Conservation (phyloP, 2,329 filamentous ascomycete genomes). For the Neopestalotiopsis clavispora region DNA sequence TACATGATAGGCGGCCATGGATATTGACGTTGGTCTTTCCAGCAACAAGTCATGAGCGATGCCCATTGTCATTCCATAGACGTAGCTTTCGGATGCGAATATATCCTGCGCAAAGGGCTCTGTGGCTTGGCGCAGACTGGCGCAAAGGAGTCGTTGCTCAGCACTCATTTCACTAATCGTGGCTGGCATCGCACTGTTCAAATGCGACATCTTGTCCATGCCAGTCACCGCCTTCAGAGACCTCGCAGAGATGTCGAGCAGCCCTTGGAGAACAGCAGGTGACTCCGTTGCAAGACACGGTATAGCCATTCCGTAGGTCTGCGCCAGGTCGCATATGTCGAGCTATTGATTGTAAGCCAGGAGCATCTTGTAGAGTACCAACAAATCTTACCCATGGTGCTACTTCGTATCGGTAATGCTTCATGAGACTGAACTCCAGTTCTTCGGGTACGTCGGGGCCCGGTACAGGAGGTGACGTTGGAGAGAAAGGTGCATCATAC, state of each 20-base stretch:
- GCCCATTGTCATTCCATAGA: neutral
- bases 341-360: slow-evolving; percentile 33
- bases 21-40: neutral
- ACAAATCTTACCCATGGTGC: slow-evolving; percentile 47
- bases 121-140: neutral
- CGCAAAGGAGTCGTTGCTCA: neutral
- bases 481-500: neutral
- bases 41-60: neutral
- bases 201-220: neutral
- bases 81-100: neutral
- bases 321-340: slow-evolving; percentile 46
- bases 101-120: neutral
- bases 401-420: slow-evolving; percentile 50
- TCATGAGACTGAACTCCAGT: slow-evolving; percentile 36
- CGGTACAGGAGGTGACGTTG: neutral
- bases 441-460: slow-evolving; percentile 17
- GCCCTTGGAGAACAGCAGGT: slow-evolving; percentile 28
- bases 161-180: neutral
- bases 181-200: no score
- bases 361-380: neutral
- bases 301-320: slow-evolving; percentile 44
- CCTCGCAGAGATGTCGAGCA: slow-evolving; percentile 25
- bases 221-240: neutral
- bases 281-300: slow-evolving; percentile 35
- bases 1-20: neutral